Conservation (phyloP, 306 rosid species). For the Trifolium repens region DNA sequence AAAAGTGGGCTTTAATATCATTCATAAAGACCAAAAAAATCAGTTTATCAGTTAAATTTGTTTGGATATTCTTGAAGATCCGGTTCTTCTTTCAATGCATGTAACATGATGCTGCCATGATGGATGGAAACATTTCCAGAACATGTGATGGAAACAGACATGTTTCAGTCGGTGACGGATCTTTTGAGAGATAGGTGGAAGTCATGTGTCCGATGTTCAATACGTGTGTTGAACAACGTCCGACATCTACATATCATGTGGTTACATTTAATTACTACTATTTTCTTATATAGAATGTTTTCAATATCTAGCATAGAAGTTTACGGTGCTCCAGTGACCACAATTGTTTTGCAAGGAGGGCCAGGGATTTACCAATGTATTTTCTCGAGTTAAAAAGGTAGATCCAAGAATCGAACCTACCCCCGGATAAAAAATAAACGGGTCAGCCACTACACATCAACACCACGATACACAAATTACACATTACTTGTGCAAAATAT, state of each 20-base stretch:
- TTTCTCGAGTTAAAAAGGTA: neutral
- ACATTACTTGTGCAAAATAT: neutral
- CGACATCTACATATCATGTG: neutral
- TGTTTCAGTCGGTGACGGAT: neutral
- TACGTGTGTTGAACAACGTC: neutral
- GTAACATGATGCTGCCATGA: neutral
- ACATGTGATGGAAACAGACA: neutral
- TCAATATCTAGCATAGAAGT: neutral
- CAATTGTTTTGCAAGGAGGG: neutral
- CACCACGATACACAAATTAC: neutral
- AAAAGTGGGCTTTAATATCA: neutral
- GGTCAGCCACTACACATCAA: neutral
- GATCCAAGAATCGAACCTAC: neutral
- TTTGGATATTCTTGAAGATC: neutral
- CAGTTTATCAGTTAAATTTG: neutral
- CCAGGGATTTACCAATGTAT: neutral
- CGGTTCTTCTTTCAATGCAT: neutral
- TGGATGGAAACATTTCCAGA: constrained; percentile 14
- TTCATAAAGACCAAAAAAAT: neutral
- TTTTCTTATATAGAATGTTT: neutral
- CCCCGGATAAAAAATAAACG: neutral
- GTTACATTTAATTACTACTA: neutral
- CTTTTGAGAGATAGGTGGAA: neutral
- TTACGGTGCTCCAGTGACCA: neutral
- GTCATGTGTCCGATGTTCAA: no score